Conservation (phyloP, 352 stramenopile species). For the Phytopythium delawarense region DNA sequence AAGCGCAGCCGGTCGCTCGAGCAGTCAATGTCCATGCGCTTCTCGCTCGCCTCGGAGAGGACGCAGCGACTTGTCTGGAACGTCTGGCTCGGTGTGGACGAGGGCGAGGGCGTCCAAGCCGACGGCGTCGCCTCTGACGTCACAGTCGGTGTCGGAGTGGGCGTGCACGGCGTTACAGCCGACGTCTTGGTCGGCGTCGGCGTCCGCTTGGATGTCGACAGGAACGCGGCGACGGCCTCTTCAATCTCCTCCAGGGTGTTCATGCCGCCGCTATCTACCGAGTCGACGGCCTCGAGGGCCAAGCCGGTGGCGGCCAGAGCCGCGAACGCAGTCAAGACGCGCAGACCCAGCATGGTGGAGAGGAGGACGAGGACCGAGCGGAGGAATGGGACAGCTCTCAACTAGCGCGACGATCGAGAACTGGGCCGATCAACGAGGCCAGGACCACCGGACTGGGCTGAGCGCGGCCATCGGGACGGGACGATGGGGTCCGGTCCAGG, state of each 20-base stretch:
- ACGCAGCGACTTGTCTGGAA: slow-evolving; percentile 1
- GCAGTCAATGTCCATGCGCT: slow-evolving; percentile 8
- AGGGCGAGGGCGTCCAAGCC: not conserved
- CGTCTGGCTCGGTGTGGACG: slow-evolving; percentile 1
- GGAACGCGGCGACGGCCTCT: not conserved
- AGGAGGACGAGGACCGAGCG: not conserved
- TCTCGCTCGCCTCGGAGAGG: not conserved
- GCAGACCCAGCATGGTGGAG: not conserved
- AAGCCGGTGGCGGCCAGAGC: not conserved
- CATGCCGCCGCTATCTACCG: not conserved
- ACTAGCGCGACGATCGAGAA: not conserved
- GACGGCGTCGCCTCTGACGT: not conserved
- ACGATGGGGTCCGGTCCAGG: no score
- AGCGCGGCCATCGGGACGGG: not conserved
- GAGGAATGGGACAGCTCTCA: not conserved
- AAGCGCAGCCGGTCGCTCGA: slow-evolving; percentile 23
- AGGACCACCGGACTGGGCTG: not conserved
- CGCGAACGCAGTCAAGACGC: not conserved
- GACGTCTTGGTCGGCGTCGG: not conserved
- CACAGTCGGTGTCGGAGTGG: not conserved
- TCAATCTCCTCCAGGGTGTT: slow-evolving; percentile 3
- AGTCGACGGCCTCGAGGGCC: not conserved
- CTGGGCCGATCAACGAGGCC: not conserved
- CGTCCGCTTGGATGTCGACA: not conserved
- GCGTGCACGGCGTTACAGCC: no score